Evolutionary conservation across 768 basidiomycete species (phyloP).

Genomic region (Hemileccinum impolitum): DNA sequence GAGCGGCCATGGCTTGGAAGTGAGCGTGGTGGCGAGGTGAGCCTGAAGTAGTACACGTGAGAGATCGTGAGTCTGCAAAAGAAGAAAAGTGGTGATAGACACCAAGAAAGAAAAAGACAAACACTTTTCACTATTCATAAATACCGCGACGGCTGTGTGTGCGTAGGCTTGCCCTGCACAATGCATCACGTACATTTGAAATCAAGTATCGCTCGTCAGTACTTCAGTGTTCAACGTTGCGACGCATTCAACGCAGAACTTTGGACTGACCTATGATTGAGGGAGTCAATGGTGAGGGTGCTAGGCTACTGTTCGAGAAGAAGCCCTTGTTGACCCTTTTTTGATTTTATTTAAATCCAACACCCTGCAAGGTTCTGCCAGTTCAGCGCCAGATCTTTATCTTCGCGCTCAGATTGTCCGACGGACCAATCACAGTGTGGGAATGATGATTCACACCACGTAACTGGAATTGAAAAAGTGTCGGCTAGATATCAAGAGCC

Average conservation of each 20-base stretch:
- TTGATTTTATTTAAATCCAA: conserved; percentile 8
- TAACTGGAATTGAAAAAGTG: conserved; percentile 22
- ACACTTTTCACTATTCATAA: conserved; percentile 14
- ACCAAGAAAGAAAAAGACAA: conserved; percentile 9
- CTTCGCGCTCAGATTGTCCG: conserved; percentile 9
- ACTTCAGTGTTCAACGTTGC: conserved; percentile 3
- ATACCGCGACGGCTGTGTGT: conserved; percentile 6
- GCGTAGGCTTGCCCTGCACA: conserved; percentile 9
- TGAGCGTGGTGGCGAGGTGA: conserved; percentile 14
- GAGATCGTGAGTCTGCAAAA: conserved; percentile 13
- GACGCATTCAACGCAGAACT: background rate
- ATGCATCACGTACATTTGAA: conserved; percentile 7
- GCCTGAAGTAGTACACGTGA: conserved; percentile 8
- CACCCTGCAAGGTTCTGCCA: conserved; percentile 16
- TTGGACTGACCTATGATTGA: conserved; percentile 11
- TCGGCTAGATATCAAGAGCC: conserved; percentile 25
- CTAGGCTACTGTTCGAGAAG: conserved; percentile 4
- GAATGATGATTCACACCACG: conserved; percentile 20
- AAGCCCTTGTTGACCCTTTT: conserved; percentile 15
- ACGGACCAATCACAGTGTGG: conserved; percentile 16
- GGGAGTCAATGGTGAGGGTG: background rate
- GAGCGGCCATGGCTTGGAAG: conserved; percentile 48
- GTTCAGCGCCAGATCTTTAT: background rate
- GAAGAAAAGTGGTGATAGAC: conserved; percentile 3
- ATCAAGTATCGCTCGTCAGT: background rate